Evolutionary conservation across 225 moss, liverwort and hornwort genomes (phyloP), one percentile per base, ranked within the genome.

Genomic region (Physcomitrium patens): DNA sequence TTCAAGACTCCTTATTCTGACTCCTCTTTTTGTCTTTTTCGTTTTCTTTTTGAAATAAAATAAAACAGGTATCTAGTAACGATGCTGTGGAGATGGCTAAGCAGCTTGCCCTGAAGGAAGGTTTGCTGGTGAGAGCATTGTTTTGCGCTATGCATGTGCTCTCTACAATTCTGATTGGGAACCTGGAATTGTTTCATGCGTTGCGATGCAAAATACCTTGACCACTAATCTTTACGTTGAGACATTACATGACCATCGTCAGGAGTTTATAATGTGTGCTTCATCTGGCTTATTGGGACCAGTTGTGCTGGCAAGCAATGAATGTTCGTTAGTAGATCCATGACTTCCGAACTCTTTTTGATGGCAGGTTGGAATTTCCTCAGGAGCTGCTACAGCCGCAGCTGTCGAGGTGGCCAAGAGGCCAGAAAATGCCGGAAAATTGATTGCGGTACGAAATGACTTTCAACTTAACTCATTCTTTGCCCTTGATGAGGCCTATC

Each of bases 41-140:
- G 2, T 4, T 37, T 4, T 3, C 4, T 37, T 37, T 37, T 37
- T 7, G 5, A 37, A 37, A 37, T 1, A 24, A 24, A 37, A 37
- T 37, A 37, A 4, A 37, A 37, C 86, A 93, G 93, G 86, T 91
- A 48, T 93, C 89, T n/a, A 93, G 91, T 79, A 77, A 86, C 31
- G 93, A 93, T 68, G 41, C 91, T 26, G 87, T 93, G 22, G 93
- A 91, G 76, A 93, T 89, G 91, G 93, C 93, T 7, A 93, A 93
- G 76, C 78, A 77, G 52, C 81, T 93, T 82, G 93, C 91, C 22
- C 62, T 91, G 79, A 89, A 93, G 73, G 93, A 93, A 81, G 93
- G 93, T 44, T 73, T 93, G 47, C 77, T 93, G 93, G 93, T 91
- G 86, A 45, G 70, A 66, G 56, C 75, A 66, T 28, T 51, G 13